Conservation (phyloP, 129 eudicot species). For the Centaurea solstitialis region DNA sequence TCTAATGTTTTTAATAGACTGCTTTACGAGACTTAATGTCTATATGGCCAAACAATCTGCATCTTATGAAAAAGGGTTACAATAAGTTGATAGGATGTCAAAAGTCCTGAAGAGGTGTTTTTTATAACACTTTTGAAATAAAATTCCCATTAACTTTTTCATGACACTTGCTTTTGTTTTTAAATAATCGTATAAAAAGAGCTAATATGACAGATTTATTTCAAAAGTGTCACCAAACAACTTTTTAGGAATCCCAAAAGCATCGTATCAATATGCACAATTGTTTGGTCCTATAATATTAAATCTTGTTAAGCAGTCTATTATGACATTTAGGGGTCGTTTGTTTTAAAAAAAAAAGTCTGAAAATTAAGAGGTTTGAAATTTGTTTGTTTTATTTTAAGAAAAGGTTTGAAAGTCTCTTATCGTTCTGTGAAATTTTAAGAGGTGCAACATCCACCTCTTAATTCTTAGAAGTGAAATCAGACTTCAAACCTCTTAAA, state of each 20-base stretch:
- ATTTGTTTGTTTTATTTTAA: too few species aligned
- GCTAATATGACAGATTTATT: neutral
- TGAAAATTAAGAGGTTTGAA: too few species aligned
- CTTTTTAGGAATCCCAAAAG: neutral
- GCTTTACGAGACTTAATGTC: too few species aligned
- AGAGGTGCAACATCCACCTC: too few species aligned
- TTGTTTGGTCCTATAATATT: neutral
- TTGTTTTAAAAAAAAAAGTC: too few species aligned
- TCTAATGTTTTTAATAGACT: too few species aligned
- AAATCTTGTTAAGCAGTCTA: neutral
- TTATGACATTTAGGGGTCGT: neutral
- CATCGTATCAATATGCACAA: neutral
- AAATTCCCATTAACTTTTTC: neutral
- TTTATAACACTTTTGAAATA: neutral
- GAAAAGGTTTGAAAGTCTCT: too few species aligned
- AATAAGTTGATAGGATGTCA: too few species aligned
- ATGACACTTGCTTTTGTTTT: neutral
- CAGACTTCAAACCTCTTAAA: too few species aligned
- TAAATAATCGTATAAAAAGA: too few species aligned
- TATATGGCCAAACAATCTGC: neutral
- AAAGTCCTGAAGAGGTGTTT: neutral
- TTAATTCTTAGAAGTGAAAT: too few species aligned
- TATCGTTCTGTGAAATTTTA: too few species aligned
- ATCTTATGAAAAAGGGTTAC: neutral
- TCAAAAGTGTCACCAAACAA: neutral